Conservation (phyloP, 306 rosid species). For the Styphnolobium japonicum region DNA sequence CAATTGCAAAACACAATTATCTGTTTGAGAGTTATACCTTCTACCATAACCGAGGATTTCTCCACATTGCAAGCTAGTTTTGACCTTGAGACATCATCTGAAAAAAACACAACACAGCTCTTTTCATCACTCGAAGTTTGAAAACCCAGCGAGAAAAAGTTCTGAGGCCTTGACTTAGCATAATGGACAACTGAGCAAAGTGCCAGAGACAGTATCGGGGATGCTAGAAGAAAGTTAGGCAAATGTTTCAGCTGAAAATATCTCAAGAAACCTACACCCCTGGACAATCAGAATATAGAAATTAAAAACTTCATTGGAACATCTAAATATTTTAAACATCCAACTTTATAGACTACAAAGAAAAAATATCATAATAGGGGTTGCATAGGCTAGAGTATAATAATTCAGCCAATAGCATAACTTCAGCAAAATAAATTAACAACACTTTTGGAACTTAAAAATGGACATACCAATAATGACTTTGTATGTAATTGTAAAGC, state of each 20-base stretch:
- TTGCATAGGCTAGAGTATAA: neutral
- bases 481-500: constrained; percentile 82
- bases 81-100: constrained; percentile 33
- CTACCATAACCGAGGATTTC: constrained; percentile 38
- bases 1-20: constrained; percentile 20
- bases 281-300: constrained; percentile 50
- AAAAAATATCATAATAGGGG: neutral
- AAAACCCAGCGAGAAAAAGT: constrained; percentile 73
- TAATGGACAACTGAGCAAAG: constrained; percentile 66
- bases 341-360: neutral
- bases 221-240: constrained; percentile 90
- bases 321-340: constrained; percentile 8
- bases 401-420: constrained; percentile 7
- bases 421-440: neutral
- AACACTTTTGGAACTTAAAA: constrained; percentile 13
- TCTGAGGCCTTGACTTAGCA: constrained; percentile 69
- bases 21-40: constrained; percentile 44
- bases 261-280: constrained; percentile 92
- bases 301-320: constrained; percentile 17
- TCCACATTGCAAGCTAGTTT: constrained; percentile 22
- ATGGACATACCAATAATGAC: constrained; percentile 78
- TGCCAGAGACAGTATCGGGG: constrained; percentile 74
- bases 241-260: constrained; percentile 80
- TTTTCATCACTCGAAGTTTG: constrained; percentile 52
- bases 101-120: constrained; percentile 45